Conservation (phyloP, 2,329 filamentous ascomycete genomes). For the Escovopsis sp. region DNA sequence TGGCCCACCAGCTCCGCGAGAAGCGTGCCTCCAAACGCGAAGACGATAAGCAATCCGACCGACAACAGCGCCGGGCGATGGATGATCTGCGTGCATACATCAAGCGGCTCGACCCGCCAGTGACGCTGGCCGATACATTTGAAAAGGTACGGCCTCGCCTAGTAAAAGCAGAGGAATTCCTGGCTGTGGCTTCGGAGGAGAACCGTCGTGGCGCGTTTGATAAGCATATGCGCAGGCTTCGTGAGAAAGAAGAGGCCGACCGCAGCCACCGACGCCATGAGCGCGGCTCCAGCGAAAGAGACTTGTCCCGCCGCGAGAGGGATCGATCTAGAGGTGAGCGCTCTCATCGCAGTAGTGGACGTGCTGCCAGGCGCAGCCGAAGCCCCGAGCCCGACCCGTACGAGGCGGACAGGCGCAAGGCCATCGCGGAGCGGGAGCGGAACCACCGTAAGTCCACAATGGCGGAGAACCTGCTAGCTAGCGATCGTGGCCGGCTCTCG, state of each 20-base stretch:
- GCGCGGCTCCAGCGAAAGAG: slow-evolving; percentile 35
- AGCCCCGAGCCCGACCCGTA: slow-evolving; percentile 89
- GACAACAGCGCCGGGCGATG: slow-evolving; percentile 68
- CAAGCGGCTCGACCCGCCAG: slow-evolving; percentile 78
- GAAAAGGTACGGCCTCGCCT: slow-evolving; percentile 73
- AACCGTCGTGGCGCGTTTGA: slow-evolving; percentile 74
- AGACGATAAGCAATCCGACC: slow-evolving; percentile 73
- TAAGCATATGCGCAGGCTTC: slow-evolving; percentile 78
- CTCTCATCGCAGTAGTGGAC: slow-evolving; percentile 42
- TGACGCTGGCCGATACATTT: slow-evolving; percentile 66
- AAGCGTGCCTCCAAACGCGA: slow-evolving; percentile 71
- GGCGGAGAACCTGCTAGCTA: slow-evolving; percentile 45
- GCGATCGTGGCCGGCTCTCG: slow-evolving; percentile 32
- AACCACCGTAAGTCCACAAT: slow-evolving; percentile 72
- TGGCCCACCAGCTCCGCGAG: slow-evolving; percentile 57
- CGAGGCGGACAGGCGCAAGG: slow-evolving; percentile 86
- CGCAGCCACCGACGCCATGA: slow-evolving; percentile 44
- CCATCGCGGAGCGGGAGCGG: slow-evolving; percentile 83
- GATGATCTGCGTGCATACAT: slow-evolving; percentile 75
- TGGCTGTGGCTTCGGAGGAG: slow-evolving; percentile 69
- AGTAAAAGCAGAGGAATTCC: slow-evolving; percentile 69
- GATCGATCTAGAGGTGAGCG: slow-evolving; percentile 44
- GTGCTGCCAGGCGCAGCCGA: slow-evolving; percentile 53
- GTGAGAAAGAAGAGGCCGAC: slow-evolving; percentile 74
- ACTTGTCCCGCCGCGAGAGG: slow-evolving; percentile 45